These are phyloP conservation scores for Diphasiastrum complanatum DNA, from an alignment of 83 land plant species.

Conservation along the genomic window DNA sequence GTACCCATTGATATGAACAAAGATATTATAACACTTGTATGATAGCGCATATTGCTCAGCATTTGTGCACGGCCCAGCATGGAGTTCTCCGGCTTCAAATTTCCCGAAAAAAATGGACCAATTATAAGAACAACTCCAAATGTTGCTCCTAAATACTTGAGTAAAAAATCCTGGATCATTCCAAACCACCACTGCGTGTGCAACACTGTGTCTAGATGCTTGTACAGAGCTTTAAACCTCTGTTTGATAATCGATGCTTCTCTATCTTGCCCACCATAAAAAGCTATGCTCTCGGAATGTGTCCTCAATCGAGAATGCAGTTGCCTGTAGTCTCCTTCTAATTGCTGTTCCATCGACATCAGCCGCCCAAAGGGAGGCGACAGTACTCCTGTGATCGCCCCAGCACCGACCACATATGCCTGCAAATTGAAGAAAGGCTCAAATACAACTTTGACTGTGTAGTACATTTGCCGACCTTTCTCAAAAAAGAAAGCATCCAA, in stretches of 20 bases:
- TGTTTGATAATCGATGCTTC: conserved; percentile 76
- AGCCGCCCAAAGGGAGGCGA: conserved; percentile 94
- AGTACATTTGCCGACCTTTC: not conserved
- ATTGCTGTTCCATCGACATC: conserved; percentile 92
- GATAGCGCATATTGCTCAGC: conserved; percentile 94
- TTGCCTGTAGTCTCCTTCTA: conserved; percentile 94
- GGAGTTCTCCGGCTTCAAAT: conserved; percentile 75
- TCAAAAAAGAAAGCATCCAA: conserved; percentile 1
- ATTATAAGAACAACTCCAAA: conserved; percentile 87
- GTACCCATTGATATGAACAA: conserved; percentile 92
- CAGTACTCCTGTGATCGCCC: conserved; percentile 56
- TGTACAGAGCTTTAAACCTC: conserved; percentile 57
- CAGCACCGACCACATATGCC: conserved; percentile 91
- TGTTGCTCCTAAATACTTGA: conserved; percentile 96
- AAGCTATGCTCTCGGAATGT: conserved; percentile 95
- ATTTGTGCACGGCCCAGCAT: conserved; percentile 91
- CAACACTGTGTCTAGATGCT: conserved; percentile 64
- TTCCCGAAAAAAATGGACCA: conserved; percentile 93
- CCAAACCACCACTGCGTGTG: conserved; percentile 99
- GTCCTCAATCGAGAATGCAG: conserved; percentile 85
- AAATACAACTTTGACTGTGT: not conserved
- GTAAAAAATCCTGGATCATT: conserved; percentile 88
- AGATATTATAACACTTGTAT: conserved; percentile 95
- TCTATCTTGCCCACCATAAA: conserved; percentile 92
- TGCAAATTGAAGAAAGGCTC: conserved; percentile 23